These are phyloP conservation scores for Puccinia triticina DNA, from an alignment of 1,284 basidiomycete genomes.

Conservation along the genomic window DNA sequence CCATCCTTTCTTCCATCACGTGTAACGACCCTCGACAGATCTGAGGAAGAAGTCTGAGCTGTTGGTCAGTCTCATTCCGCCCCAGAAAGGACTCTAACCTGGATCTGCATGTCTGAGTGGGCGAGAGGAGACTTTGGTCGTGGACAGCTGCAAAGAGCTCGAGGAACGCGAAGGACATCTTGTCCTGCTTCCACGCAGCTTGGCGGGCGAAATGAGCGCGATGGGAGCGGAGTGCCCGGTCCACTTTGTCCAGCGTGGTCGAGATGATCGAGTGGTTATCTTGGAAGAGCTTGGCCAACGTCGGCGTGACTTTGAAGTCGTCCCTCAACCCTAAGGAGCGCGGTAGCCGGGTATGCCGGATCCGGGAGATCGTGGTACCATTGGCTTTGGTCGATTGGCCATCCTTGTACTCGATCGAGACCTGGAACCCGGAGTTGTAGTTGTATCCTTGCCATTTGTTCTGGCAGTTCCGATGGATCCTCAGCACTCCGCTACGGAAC, in stretches of 20 bases:
- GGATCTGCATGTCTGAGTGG: constrained; percentile 19
- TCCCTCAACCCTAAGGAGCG: constrained; percentile 70
- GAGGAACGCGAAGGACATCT: constrained; percentile 73
- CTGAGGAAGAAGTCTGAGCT: constrained; percentile 21
- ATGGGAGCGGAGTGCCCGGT: constrained; percentile 66
- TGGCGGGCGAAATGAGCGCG: constrained; percentile 66
- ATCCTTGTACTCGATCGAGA: constrained; percentile 68
- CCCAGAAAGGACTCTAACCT: constrained; percentile 63
- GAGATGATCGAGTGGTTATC: constrained; percentile 68
- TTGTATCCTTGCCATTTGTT: constrained; percentile 68
- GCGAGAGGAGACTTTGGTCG: not conserved
- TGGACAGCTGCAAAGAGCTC: constrained; percentile 68
- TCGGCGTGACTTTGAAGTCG: constrained; percentile 69
- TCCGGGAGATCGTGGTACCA: constrained; percentile 57
- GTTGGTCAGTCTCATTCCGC: constrained; percentile 58
- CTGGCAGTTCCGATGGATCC: constrained; percentile 67
- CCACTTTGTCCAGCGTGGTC: constrained; percentile 63
- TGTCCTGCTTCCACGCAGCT: constrained; percentile 66
- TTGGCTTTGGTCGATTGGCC: constrained; percentile 56
- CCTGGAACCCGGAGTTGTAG: constrained; percentile 70
- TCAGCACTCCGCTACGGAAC: constrained; percentile 66
- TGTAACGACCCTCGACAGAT: constrained; percentile 51
- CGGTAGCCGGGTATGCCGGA: constrained; percentile 65
- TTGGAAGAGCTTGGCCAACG: constrained; percentile 70
- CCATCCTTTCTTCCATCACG: constrained; percentile 30